Evolutionary conservation across 345 rosid genomes (phyloP).

Genomic region (Citrus mangshanensis): DNA sequence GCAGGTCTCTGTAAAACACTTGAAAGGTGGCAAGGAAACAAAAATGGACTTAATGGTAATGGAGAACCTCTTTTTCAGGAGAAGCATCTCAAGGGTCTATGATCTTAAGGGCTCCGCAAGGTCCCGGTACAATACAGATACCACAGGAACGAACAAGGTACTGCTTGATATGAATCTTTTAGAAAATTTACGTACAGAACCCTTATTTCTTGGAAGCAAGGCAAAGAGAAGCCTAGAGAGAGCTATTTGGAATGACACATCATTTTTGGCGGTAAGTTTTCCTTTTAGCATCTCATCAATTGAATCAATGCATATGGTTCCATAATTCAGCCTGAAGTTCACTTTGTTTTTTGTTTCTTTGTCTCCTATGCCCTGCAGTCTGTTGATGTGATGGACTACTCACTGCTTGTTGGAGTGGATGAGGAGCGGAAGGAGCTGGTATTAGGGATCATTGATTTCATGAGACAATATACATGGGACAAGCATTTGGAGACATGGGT

Average conservation of each 20-base stretch:
- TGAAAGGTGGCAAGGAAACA: constrained; percentile 81
- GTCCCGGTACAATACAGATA: constrained; percentile 82
- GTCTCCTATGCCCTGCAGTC: constrained; percentile 38
- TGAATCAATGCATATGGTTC: background rate
- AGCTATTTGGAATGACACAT: constrained; percentile 97
- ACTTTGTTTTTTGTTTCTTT: background rate
- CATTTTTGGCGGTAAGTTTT: constrained; percentile 80
- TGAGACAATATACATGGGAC: constrained; percentile 99
- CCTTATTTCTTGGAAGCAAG: constrained; percentile 91
- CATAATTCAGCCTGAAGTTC: background rate
- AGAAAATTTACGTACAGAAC: constrained; percentile 78
- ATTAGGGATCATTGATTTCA: constrained; percentile 91
- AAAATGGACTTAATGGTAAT: constrained; percentile 96
- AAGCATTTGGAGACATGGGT: constrained; percentile 99
- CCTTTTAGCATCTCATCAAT: background rate
- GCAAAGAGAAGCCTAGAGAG: constrained; percentile 90
- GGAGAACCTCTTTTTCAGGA: constrained; percentile 91
- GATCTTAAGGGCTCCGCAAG: constrained; percentile 92
- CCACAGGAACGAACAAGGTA: constrained; percentile 71
- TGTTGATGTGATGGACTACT: constrained; percentile 94
- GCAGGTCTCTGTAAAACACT: constrained; percentile 80
- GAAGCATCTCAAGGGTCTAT: constrained; percentile 71
- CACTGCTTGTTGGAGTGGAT: constrained; percentile 93
- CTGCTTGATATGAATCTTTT: constrained; percentile 81
- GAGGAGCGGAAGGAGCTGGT: constrained; percentile 84